Conservation (phyloP, 176 grass and related monocot genomes). For the Musa beccarii region DNA sequence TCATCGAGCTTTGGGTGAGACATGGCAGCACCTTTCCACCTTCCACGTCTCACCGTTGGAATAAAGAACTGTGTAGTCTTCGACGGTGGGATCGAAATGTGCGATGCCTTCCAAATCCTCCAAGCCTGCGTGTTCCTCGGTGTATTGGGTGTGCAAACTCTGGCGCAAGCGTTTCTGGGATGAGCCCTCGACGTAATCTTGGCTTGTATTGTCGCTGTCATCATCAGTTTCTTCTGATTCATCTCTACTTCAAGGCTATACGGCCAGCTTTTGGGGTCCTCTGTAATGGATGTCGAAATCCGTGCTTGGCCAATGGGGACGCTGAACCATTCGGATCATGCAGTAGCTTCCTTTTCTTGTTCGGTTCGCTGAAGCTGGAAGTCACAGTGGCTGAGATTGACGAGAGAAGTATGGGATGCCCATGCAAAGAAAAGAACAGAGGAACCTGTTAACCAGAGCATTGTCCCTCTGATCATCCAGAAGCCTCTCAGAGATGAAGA, state of each 20-base stretch:
- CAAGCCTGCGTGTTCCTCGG: too few relatives aligned
- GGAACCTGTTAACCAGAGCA: too few relatives aligned
- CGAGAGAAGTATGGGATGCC: too few relatives aligned
- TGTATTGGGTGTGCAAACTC: background rate
- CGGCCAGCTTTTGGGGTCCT: slow-evolving; percentile 27
- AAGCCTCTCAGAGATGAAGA: too few relatives aligned
- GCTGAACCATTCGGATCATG: too few relatives aligned
- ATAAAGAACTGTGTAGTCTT: too few relatives aligned
- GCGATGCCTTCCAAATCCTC: too few relatives aligned
- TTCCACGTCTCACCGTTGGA: too few relatives aligned
- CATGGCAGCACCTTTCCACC: background rate
- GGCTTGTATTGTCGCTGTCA: slow-evolving; percentile 36
- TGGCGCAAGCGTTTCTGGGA: slow-evolving; percentile 14
- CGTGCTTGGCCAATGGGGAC: slow-evolving; percentile 34
- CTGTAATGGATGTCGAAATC: slow-evolving; percentile 30
- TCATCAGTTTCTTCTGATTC: slow-evolving; percentile 30
- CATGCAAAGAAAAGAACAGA: too few relatives aligned
- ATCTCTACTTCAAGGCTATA: slow-evolving; percentile 21
- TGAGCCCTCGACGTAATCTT: slow-evolving; percentile 25
- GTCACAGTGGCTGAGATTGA: too few relatives aligned
- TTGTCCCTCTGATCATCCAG: too few relatives aligned
- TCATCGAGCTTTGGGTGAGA: slow-evolving; percentile 3
- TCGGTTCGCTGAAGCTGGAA: slow-evolving; percentile 9
- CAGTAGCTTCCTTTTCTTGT: slow-evolving; percentile 66
- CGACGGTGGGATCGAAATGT: too few relatives aligned